Evolutionary conservation across 371 early-diverging fungal species (phyloP).

Genomic region (Mucor velutinosus): DNA sequence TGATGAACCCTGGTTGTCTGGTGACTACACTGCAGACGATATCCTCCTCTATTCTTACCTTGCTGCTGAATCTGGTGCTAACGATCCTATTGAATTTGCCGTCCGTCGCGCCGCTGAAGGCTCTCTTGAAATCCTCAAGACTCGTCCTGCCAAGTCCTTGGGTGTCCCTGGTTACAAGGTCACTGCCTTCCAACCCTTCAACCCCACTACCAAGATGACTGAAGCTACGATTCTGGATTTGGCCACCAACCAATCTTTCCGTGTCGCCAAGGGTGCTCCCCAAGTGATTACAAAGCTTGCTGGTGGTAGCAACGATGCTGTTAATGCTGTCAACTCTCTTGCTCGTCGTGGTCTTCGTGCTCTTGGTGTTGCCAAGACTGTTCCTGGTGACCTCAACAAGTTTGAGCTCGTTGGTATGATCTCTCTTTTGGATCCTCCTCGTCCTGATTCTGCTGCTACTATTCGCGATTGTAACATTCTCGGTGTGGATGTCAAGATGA

Average conservation of each 20-base stretch:
- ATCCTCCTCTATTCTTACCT: conserved; percentile 77
- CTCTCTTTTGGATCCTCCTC: conserved; percentile 87
- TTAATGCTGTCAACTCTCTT: conserved; percentile 78
- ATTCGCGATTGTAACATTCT: conserved; percentile 66
- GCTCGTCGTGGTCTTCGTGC: conserved; percentile 85
- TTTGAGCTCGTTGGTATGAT: conserved; percentile 78
- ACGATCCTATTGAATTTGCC: conserved; percentile 86
- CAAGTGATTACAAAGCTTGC: conserved; percentile 81
- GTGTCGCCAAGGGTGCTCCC: conserved; percentile 88
- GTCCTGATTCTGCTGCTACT: conserved; percentile 67
- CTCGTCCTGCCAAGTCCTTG: conserved; percentile 53
- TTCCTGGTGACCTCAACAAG: conserved; percentile 65
- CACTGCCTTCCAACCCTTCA: conserved; percentile 81
- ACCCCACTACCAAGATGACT: conserved; percentile 82
- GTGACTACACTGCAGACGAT: conserved; percentile 74
- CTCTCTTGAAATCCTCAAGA: conserved; percentile 63
- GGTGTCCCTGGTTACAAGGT: conserved; percentile 73
- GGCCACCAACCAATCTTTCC: conserved; percentile 69
- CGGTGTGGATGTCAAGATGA: conserved; percentile 78
- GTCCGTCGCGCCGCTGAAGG: conserved; percentile 78
- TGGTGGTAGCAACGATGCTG: conserved; percentile 79
- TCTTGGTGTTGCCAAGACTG: conserved; percentile 79
- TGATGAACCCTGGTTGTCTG: conserved; percentile 77
- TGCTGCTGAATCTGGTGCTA: conserved; percentile 85
- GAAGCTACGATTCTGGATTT: conserved; percentile 76